These are phyloP conservation scores for Suhomyces vadensis DNA, from an alignment of 805 yeast genomes.

Conservation along the genomic window DNA sequence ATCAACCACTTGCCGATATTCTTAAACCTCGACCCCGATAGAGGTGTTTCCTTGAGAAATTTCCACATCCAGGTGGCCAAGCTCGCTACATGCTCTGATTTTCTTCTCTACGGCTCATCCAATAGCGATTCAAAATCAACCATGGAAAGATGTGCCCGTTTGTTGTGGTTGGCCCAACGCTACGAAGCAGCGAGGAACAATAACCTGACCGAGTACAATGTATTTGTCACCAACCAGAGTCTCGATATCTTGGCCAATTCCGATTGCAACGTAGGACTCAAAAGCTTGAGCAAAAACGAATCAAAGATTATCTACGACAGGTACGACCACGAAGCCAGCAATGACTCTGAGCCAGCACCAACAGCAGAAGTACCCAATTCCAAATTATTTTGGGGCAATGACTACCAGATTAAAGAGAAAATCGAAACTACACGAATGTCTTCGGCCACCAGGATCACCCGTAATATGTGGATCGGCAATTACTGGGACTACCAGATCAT, in stretches of 20 bases:
- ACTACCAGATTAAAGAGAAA: constrained; percentile 70
- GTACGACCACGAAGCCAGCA: constrained; percentile 7
- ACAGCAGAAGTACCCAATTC: constrained; percentile 6
- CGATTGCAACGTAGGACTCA: too few species aligned
- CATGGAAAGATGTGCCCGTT: constrained; percentile 28
- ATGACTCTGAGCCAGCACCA: neutral
- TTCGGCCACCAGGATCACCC: constrained; percentile 60
- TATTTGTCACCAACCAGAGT: constrained; percentile 20
- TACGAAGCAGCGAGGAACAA: constrained; percentile 18
- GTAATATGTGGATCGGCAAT: constrained; percentile 80
- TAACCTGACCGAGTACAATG: constrained; percentile 16
- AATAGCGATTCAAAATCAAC: neutral
- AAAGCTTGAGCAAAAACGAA: constrained; percentile 4
- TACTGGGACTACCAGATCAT: constrained; percentile 63
- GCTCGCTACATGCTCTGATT: constrained; percentile 69
- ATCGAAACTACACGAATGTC: constrained; percentile 86
- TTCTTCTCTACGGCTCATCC: constrained; percentile 57
- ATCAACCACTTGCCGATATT: constrained; percentile 54
- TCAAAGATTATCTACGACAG: constrained; percentile 5
- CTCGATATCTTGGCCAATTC: constrained; percentile 12
- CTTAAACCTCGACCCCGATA: constrained; percentile 61
- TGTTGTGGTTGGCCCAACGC: constrained; percentile 42
- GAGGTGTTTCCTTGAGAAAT: constrained; percentile 77
- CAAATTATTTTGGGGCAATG: constrained; percentile 55
- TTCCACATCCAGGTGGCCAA: constrained; percentile 87